Percentiles rank a stretch among this genome's conserved stretches.
Evolutionary conservation across 371 early-diverging fungal species (phyloP).

Genomic region (Mucor racemosus): DNA sequence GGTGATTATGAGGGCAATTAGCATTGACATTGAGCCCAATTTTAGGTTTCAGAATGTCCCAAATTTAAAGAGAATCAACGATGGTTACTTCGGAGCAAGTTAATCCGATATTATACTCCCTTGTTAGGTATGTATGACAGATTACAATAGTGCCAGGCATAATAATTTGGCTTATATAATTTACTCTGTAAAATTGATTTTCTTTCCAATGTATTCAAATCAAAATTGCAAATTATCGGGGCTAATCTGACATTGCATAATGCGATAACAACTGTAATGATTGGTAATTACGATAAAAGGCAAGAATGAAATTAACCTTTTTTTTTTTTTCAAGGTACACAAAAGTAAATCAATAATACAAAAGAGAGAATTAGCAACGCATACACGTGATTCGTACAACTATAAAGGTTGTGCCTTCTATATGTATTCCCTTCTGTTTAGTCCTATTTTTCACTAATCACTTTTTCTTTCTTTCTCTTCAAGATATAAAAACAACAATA

Average conservation of each 20-base stretch:
- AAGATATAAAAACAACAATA: neutral
- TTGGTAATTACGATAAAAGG: neutral
- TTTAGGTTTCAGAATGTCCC: neutral
- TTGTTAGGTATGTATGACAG: too few relatives aligned
- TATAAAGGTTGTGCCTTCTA: neutral
- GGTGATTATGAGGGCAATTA: neutral
- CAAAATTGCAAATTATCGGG: too few relatives aligned
- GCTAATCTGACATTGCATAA: too few relatives aligned
- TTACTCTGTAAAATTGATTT: too few relatives aligned
- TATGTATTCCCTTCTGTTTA: neutral
- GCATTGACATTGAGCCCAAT: neutral
- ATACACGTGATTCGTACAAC: slow-evolving; percentile 1
- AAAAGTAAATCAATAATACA: neutral
- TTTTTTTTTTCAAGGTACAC: neutral
- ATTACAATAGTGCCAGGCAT: too few relatives aligned
- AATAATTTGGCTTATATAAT: too few relatives aligned
- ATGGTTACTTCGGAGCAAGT: too few relatives aligned
- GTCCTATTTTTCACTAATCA: neutral
- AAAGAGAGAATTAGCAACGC: neutral
- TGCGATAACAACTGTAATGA: neutral
- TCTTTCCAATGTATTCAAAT: too few relatives aligned
- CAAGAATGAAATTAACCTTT: neutral
- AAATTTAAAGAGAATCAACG: too few relatives aligned
- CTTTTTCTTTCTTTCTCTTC: neutral
- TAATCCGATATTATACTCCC: too few relatives aligned